Evolutionary conservation across 2,329 filamentous ascomycete species (phyloP).

Genomic region (Diaporthe sp.): DNA sequence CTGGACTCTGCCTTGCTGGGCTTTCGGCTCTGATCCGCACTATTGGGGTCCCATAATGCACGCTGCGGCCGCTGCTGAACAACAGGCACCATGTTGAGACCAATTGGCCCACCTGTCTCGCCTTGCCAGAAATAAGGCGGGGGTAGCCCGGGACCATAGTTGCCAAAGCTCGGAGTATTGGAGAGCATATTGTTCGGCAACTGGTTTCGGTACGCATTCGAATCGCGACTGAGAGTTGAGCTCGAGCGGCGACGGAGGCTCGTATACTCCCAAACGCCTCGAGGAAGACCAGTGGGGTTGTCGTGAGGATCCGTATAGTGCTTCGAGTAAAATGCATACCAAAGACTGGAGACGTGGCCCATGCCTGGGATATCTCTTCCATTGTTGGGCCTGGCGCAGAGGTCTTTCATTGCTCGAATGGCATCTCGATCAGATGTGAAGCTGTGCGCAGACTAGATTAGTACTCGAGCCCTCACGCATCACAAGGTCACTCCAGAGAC

Average conservation of each 20-base stretch:
- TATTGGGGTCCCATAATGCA: constrained; percentile 13
- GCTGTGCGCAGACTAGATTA: neutral
- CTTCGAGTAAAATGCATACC: constrained; percentile 32
- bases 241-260: neutral
- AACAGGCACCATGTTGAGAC: neutral
- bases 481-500: neutral
- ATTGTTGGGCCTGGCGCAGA: neutral
- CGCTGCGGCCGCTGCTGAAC: neutral
- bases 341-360: neutral
- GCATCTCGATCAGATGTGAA: constrained; percentile 24
- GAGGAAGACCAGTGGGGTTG: constrained; percentile 13
- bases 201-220: constrained; percentile 26
- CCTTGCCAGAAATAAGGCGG: neutral
- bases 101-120: neutral
- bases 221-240: constrained; percentile 15
- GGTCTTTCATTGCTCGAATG: constrained; percentile 17
- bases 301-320: neutral
- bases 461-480: neutral
- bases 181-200: neutral
- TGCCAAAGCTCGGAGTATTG: neutral
- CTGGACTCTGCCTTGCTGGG: neutral
- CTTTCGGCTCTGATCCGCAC: constrained; percentile 3
- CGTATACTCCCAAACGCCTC: neutral
- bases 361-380: constrained; percentile 6
- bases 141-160: neutral